Percentiles rank a stretch among this genome's conserved stretches.
Evolutionary conservation across 2,329 filamentous ascomycete species (phyloP).

Genomic region (Pestalotiopsis sp.): DNA sequence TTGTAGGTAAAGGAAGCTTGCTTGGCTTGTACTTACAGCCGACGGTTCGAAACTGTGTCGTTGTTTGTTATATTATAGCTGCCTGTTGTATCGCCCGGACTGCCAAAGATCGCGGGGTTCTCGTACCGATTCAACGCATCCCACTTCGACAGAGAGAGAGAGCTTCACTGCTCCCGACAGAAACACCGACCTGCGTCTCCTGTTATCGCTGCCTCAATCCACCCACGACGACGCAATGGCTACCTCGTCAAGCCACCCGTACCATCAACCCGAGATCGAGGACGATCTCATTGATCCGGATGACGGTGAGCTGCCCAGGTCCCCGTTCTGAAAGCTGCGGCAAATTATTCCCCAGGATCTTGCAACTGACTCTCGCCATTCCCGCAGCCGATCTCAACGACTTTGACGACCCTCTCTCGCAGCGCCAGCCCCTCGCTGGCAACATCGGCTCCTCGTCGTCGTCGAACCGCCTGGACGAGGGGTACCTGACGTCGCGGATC

Average conservation of each 20-base stretch:
- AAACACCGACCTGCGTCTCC: neutral
- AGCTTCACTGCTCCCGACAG: neutral
- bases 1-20: neutral
- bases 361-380: neutral
- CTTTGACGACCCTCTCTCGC: conserved; percentile 81
- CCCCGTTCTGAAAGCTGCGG: neutral
- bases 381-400: conserved; percentile 78
- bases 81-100: neutral
- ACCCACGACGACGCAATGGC: conserved; percentile 30
- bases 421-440: conserved; percentile 76
- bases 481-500: conserved; percentile 85
- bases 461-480: conserved; percentile 66
- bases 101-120: conserved; percentile 7
- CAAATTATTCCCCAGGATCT: neutral
- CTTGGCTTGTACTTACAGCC: too few species aligned
- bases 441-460: conserved; percentile 69
- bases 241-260: conserved; percentile 54
- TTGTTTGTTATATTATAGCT: neutral
- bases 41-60: neutral
- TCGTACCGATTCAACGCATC: neutral
- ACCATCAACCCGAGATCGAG: conserved; percentile 58
- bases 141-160: neutral
- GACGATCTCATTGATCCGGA: conserved; percentile 76
- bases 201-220: neutral
- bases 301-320: conserved; percentile 57